Evolutionary conservation across 768 basidiomycete species (phyloP), one percentile per base, ranked within the genome.

Genomic region (Lyophyllum semitale): DNA sequence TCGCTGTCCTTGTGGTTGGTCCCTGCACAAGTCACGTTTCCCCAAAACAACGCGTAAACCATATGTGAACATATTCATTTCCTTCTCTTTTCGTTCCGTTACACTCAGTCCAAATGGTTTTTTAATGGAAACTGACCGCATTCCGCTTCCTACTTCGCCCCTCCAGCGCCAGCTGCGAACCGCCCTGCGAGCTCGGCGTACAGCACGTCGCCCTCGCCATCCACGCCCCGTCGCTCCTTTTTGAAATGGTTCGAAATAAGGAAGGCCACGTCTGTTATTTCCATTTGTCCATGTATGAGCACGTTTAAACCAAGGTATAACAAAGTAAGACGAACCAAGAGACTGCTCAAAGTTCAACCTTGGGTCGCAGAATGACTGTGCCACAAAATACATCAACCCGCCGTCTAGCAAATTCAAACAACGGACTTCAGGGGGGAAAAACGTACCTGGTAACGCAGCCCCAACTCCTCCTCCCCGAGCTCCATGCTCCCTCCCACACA

Each of bases 401-500:
- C n/a, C n/a, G n/a, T n/a, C n/a, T n/a, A n/a, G n/a, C n/a, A 13
- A n/a, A n/a, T n/a, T n/a, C n/a, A n/a, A n/a, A 7, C 33, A n/a
- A n/a, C n/a, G n/a, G n/a, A n/a, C n/a, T n/a, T n/a, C 44, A 26
- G 43, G 25, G 18, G 17, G 8, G 44, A 27, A 23, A 8, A 6
- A 51, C 78, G 17, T 12, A 90, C 87, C 75, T 96, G 89, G 68
- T 98, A 99, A 60, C 95, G 79, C 69, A 95, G 73, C n/a, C 84
- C 88, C 15, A 99, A 79, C 68, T 97, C 80, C 59, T 95, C 90
- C 68, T 98, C 96, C 43, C 79, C 82, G 33, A 98, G 75, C 66
- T 92, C 89, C 95, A 98, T 98, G 60, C 93, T 96, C 1, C 96
- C 97, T 4, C 97, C 97, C 9, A 95, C 77, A 66, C 95, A 98